Conservation (phyloP, 495 filamentous ascomycete genomes). For the Neurospora sp. region DNA sequence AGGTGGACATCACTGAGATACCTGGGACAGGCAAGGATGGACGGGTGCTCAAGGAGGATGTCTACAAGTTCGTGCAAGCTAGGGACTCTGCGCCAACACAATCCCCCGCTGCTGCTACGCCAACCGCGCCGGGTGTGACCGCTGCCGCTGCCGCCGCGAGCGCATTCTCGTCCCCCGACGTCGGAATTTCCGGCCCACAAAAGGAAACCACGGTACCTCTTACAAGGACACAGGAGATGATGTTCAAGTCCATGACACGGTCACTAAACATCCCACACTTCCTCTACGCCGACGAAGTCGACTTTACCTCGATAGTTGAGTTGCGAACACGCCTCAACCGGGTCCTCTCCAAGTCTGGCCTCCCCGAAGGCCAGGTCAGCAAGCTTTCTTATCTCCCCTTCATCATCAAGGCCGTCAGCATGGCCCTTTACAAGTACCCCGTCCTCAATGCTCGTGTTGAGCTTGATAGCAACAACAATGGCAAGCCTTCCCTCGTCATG, state of each 20-base stretch:
- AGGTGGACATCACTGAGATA: conserved; percentile 66
- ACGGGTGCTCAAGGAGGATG: conserved; percentile 85
- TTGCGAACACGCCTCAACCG: conserved; percentile 63
- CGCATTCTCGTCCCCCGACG: conserved; percentile 6
- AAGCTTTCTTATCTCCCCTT: conserved; percentile 90
- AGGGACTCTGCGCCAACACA: conserved; percentile 20
- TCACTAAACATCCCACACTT: conserved; percentile 89
- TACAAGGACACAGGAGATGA: conserved; percentile 72
- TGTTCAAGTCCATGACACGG: conserved; percentile 98
- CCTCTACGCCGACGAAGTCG: conserved; percentile 78
- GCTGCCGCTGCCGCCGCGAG: conserved; percentile 2
- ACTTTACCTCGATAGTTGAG: conserved; percentile 58
- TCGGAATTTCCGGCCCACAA: conserved; percentile 32
- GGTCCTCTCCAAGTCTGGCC: conserved; percentile 30
- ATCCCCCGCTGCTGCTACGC: neutral
- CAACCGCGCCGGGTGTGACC: conserved; percentile 1
- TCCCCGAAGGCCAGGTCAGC: conserved; percentile 26
- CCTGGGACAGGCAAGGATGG: conserved; percentile 86
- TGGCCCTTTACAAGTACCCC: conserved; percentile 71
- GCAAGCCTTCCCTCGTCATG: conserved; percentile 60
- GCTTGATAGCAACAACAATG: conserved; percentile 32
- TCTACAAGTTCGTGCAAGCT: conserved; percentile 55
- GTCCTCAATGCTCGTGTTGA: conserved; percentile 82
- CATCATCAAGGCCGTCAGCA: conserved; percentile 85
- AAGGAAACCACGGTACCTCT: conserved; percentile 56